A percentile compares a stretch with the other conserved stretches of the same genome.
Evolutionary conservation across 441 rosid species (phyloP).

Genomic region (Adansonia grandidieri): DNA sequence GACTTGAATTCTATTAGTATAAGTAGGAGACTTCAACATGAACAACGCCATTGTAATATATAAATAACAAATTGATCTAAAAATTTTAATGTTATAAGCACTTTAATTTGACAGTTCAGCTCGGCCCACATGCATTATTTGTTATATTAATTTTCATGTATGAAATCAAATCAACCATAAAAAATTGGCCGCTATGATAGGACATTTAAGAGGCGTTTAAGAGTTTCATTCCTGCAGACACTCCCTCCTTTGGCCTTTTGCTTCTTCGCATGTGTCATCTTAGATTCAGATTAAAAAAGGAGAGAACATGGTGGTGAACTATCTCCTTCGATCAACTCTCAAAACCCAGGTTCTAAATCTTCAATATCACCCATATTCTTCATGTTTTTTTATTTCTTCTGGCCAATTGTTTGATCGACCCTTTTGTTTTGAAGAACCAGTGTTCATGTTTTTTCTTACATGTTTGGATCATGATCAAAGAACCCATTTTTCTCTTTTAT

Average conservation of each 20-base stretch:
- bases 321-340: conserved; percentile 52
- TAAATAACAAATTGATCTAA: too few relatives aligned
- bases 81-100: background rate
- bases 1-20: too few relatives aligned
- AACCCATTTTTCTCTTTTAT: background rate
- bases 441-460: background rate
- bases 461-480: conserved; percentile 10
- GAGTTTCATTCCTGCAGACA: conserved; percentile 10
- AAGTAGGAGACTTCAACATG: too few relatives aligned
- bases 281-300: background rate
- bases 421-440: background rate
- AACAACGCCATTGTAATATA: too few relatives aligned
- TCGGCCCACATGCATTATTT: background rate
- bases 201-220: background rate
- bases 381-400: background rate
- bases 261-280: conserved; percentile 14
- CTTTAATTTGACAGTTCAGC: background rate
- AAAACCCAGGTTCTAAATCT: conserved; percentile 23
- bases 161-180: conserved; percentile 1
- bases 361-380: background rate
- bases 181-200: background rate
- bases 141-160: background rate
- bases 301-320: background rate
- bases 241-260: background rate
- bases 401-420: background rate